Percentiles rank a stretch among this genome's conserved stretches.
phyloP scores from a whole-genome alignment of 148 eudicot species.

The Polygonum aviculare region DNA sequence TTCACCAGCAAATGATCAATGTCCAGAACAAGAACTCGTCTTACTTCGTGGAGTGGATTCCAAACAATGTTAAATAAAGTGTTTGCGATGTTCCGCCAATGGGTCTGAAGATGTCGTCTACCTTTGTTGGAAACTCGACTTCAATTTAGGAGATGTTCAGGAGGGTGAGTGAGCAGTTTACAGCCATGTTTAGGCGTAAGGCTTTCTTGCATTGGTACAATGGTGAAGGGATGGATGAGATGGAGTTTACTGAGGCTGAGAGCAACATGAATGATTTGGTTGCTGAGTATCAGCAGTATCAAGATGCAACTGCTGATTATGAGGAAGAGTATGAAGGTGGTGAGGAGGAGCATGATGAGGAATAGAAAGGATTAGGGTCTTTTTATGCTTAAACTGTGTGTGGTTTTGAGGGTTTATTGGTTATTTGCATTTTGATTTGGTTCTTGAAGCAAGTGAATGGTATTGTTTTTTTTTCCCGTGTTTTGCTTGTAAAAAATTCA shows the following conservation, averaged over 20 bases:
- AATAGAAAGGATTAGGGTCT: not conserved
- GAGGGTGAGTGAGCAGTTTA: slow-evolving; percentile 80
- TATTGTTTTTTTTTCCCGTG: not conserved
- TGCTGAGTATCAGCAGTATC: slow-evolving; percentile 77
- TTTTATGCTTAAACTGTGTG: not conserved
- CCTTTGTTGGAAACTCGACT: slow-evolving; percentile 47
- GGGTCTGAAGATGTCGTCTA: slow-evolving; percentile 42
- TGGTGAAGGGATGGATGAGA: slow-evolving; percentile 78
- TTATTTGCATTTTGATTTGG: slow-evolving; percentile 1
- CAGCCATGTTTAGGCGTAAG: slow-evolving; percentile 79
- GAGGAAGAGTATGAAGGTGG: slow-evolving; percentile 48
- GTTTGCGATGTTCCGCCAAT: slow-evolving; percentile 51
- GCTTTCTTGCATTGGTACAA: slow-evolving; percentile 87
- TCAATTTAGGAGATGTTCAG: slow-evolving; percentile 73
- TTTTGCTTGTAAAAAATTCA: not conserved
- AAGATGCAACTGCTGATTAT: slow-evolving; percentile 56
- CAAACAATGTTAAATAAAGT: slow-evolving; percentile 47
- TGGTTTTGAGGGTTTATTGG: not conserved
- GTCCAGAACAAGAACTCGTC: slow-evolving; percentile 88
- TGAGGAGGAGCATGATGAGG: slow-evolving; percentile 47
- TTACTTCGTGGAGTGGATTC: slow-evolving; percentile 13
- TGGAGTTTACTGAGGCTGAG: slow-evolving; percentile 33
- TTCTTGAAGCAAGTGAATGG: not conserved
- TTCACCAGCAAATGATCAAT: slow-evolving; percentile 73
- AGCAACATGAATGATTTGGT: slow-evolving; percentile 74